Base-by-base conservation (phyloP, 2,329 filamentous ascomycete species). In the Aspergillus brasiliensis region DNA sequence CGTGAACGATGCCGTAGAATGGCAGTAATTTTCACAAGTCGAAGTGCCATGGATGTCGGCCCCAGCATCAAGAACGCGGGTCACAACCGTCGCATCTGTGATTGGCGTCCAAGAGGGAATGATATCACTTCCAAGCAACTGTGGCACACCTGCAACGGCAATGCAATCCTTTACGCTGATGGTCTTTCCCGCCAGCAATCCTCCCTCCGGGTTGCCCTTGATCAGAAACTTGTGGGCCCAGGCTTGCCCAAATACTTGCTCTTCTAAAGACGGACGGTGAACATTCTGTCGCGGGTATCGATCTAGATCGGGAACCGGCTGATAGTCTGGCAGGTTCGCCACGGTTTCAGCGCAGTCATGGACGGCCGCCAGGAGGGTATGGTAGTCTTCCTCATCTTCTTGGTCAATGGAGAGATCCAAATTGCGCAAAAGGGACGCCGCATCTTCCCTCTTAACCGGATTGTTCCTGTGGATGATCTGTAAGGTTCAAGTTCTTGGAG, bases 131-230 rank as follows among this genome's bases (percentile, higher is more conserved):
- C 84, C 82, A 44, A 81, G 78, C 56, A 84, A 77, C 55, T 84
- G 81, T 0, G 83, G 83, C 1, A 86, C 81, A 0, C 79, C 81
- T 1, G 82, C 82, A 1, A 86, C 82, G 3, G 81, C 79, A 38
- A 85, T 81, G 28, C 82, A 83, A 62, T 86, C 84, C 65, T 86
- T 86, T 13, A 86, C 61, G 59, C 81, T 82, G 3, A 84, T 66
- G 0, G 77, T 80, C 52, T 81, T 84, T 0, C 78, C 80, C 54
- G 62, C 72, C n/a, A 82, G 58, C 3, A 55, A 31, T 3, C 67
- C 68, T 13, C 62, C 69, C 27, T 63, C 46, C 2, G 65, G 38
- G 23, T 69, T 72, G 25, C 70, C 79, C 47, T 70, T 70, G 46
- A 84, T 83, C 3, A 77, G 70, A 48, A 83, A 83, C 40, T 75